Base-by-base conservation (phyloP, 257 asterid genomes). In the Solanum appendiculatum region DNA sequence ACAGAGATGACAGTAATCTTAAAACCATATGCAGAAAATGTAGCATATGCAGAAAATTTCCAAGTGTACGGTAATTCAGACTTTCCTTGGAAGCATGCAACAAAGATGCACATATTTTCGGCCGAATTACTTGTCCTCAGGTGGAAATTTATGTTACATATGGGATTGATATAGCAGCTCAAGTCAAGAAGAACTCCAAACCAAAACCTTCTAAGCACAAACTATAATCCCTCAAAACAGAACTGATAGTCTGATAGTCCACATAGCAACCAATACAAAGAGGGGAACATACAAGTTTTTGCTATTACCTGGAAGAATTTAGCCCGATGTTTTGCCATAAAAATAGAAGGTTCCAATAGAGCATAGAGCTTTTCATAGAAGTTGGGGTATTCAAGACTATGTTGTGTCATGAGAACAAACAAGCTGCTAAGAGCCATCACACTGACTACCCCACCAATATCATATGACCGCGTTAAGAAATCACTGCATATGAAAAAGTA, bases 361-460 rank as follows among this genome's bases (percentile, higher is more conserved):
- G 94, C 98, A 86, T 97, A 97, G 63, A 97, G 97, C 91, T 97
- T 95, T 89, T 92, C 89, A 64, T 97, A 97, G 92, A 97, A 97
- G 91, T 97, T 92, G 88, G 98, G 98, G 90, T 97, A 97, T 82
- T 97, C 99, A 74, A 97, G 97, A 36, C 99, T 98, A 86, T 97
- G 95, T 90, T 95, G 94, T 82, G 99, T 97, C 99, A 97, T 95
- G 90, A 97, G 95, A 89, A 96, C 87, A 89, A 78, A 95, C 84
- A 97, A 92, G 88, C 99, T 93, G 94, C 97, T 95, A 74, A 97
- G 99, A 80, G 99, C 95, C 99, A 95, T 95, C 56, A 97, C 98
- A 90, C 99, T 97, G 88, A 94, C 92, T 40, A 97, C 98, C 86
- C 99, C 99, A 88, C 99, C 99, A 86, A 95, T 91, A 91, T 94